Evolutionary conservation across 2,329 filamentous ascomycete genomes (phyloP).

Genomic region (Calonectria montana): DNA sequence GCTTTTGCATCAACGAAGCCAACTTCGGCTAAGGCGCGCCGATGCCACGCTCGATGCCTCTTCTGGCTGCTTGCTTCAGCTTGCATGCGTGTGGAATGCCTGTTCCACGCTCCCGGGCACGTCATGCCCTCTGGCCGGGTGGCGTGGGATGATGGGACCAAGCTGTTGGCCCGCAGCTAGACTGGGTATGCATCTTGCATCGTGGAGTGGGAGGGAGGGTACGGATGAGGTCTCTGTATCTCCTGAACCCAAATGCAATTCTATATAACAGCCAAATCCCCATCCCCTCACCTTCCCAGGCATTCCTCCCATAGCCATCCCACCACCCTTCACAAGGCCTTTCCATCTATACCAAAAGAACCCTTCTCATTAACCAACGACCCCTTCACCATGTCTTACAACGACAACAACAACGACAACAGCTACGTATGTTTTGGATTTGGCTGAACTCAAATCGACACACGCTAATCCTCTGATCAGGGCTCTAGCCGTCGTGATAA

Average conservation of each 20-base stretch:
- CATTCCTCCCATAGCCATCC: background rate
- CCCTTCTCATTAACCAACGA: background rate
- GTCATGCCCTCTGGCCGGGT: background rate
- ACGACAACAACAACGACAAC: slow-evolving; percentile 1
- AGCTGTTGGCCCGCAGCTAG: background rate
- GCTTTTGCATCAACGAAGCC: background rate
- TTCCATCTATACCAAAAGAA: background rate
- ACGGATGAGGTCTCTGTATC: background rate
- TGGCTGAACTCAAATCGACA: background rate
- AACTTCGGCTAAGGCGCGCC: background rate
- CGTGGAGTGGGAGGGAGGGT: background rate
- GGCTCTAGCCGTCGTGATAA: background rate
- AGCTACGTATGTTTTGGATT: background rate
- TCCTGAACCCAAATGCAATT: background rate
- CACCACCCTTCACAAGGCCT: background rate
- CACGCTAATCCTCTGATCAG: background rate
- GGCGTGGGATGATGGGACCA: background rate
- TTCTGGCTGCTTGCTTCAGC: slow-evolving; percentile 5
- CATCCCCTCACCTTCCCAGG: background rate
- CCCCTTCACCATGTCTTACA: background rate
- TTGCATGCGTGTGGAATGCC: background rate
- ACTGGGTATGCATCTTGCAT: background rate
- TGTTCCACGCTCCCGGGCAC: background rate
- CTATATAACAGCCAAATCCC: background rate
- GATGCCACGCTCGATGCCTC: background rate